These are phyloP conservation scores for Pulveroboletus frians DNA, from an alignment of 768 basidiomycete species.

Conservation along the genomic window DNA sequence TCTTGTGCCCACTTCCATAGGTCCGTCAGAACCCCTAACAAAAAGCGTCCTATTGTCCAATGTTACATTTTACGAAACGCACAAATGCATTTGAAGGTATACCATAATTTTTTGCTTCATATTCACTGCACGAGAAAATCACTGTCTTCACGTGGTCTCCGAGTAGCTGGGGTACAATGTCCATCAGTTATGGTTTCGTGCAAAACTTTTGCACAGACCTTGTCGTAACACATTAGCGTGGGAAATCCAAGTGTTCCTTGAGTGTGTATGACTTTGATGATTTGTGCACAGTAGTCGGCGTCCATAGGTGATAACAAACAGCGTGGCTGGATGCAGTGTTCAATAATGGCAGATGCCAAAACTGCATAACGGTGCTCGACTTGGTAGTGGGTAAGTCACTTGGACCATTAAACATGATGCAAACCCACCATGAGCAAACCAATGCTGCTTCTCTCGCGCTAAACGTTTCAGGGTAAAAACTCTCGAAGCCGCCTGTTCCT, in stretches of 20 bases:
- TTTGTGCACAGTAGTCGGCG: slow-evolving; percentile 88
- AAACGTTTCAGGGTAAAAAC: slow-evolving; percentile 74
- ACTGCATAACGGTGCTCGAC: slow-evolving; percentile 36
- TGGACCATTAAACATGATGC: not conserved
- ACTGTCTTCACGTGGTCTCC: slow-evolving; percentile 79
- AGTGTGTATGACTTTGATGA: slow-evolving; percentile 82
- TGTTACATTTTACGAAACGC: slow-evolving; percentile 1
- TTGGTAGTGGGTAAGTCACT: slow-evolving; percentile 10
- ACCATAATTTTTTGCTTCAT: slow-evolving; percentile 95
- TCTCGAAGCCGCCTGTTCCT: slow-evolving; percentile 68
- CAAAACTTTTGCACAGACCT: slow-evolving; percentile 38
- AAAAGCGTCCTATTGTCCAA: slow-evolving; percentile 66
- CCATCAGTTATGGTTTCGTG: not conserved
- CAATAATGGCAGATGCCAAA: slow-evolving; percentile 63
- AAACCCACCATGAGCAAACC: slow-evolving; percentile 65
- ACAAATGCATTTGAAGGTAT: slow-evolving; percentile 3
- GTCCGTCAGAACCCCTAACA: slow-evolving; percentile 73
- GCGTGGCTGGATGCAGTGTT: slow-evolving; percentile 91
- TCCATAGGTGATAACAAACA: slow-evolving; percentile 94
- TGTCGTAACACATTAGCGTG: slow-evolving; percentile 80
- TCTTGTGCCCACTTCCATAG: slow-evolving; percentile 76
- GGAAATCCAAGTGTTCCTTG: slow-evolving; percentile 89
- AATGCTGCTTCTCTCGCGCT: slow-evolving; percentile 71
- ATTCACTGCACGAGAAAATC: slow-evolving; percentile 91
- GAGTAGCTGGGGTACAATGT: slow-evolving; percentile 54